A percentile compares a stretch with the other conserved stretches of the same genome.
Conservation (phyloP, 1,284 basidiomycete genomes). For the Tilletia caries region DNA sequence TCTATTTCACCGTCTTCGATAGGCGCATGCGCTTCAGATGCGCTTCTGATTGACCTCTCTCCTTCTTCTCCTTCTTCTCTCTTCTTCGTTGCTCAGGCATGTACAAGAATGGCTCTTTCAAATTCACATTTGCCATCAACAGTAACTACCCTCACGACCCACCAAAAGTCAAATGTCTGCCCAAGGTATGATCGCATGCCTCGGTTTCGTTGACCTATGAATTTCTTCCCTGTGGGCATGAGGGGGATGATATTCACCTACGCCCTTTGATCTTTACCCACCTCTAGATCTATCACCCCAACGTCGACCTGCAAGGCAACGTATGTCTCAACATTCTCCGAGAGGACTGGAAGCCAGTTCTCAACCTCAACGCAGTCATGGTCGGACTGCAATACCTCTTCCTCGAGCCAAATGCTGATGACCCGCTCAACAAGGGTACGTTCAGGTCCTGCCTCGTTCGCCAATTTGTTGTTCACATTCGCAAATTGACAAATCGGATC, state of each 20-base stretch:
- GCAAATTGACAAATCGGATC: not conserved
- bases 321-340: conserved; percentile 84
- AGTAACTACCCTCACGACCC: conserved; percentile 98
- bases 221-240: too few relatives aligned
- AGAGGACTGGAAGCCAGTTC: conserved; percentile 99
- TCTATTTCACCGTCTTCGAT: not conserved
- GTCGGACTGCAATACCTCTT: conserved; percentile 97
- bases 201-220: too few relatives aligned
- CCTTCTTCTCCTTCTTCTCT: conserved; percentile 6
- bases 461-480: not conserved
- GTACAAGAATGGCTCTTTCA: conserved; percentile 92
- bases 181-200: conserved; percentile 64
- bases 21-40: too few relatives aligned
- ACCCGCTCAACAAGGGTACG: conserved; percentile 93
- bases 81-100: conserved; percentile 67
- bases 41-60: not conserved
- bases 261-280: too few relatives aligned
- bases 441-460: not conserved
- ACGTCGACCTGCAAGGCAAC: conserved; percentile 94
- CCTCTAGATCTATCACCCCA: conserved; percentile 92
- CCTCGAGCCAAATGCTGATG: conserved; percentile 96
- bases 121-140: conserved; percentile 92
- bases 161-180: conserved; percentile 95
- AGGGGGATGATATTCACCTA: too few relatives aligned
- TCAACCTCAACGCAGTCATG: conserved; percentile 95